phyloP scores from a whole-genome alignment of 352 stramenopile genomes.

The Sclerospora graminicola region DNA sequence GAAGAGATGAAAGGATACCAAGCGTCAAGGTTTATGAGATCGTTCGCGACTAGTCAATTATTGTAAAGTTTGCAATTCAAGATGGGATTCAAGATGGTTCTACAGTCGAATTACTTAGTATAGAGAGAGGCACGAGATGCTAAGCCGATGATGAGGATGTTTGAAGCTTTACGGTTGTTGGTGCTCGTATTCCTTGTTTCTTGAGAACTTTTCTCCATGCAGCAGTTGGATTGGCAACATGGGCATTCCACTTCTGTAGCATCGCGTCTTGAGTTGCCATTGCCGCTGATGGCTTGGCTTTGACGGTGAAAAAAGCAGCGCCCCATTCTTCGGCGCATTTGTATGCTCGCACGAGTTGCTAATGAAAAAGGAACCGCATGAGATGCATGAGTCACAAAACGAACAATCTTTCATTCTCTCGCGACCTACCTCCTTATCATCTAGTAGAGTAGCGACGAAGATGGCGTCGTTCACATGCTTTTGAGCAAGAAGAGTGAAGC shows the following conservation, averaged over 20 bases:
- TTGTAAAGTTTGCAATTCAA: no score
- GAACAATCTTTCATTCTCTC: no score
- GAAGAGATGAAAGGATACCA: slow-evolving; percentile 1
- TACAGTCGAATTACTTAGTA: no score
- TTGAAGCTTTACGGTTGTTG: slow-evolving; percentile 17
- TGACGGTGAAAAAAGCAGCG: slow-evolving; percentile 17
- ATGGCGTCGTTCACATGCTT: no score
- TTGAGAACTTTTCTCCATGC: slow-evolving; percentile 22
- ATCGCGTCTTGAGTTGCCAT: slow-evolving; percentile 2
- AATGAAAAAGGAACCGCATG: no score
- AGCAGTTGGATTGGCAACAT: slow-evolving; percentile 17
- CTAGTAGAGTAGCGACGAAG: no score
- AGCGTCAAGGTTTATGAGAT: slow-evolving; percentile 5
- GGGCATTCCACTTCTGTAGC: slow-evolving; percentile 26
- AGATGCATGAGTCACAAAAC: no score
- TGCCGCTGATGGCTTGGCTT: neutral
- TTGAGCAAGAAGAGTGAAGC: no score
- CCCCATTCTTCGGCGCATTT: slow-evolving; percentile 14
- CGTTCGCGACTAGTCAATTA: slow-evolving; percentile 8
- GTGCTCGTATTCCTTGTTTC: slow-evolving; percentile 22
- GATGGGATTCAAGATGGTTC: no score
- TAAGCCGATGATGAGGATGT: neutral
- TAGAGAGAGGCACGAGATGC: no score
- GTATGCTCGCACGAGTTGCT: no score
- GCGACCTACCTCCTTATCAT: no score